Conservation (phyloP, 164 flowering plant genomes). For the Pachysandra terminalis region DNA sequence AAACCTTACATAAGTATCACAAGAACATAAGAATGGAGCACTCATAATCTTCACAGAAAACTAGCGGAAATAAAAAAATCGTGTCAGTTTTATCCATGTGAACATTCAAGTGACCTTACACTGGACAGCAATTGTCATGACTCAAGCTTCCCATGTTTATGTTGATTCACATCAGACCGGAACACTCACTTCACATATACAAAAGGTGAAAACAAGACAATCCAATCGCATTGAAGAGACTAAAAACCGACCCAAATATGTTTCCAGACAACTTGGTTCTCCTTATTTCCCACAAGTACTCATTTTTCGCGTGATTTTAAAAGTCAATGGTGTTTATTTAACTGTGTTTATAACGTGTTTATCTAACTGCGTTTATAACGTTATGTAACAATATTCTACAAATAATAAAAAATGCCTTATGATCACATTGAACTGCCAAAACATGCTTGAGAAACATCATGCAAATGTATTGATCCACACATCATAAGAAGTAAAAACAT, state of each 20-base stretch:
- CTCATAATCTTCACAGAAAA: neutral
- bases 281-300: too few species aligned
- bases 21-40: neutral
- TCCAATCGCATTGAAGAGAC: neutral
- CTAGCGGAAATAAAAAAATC: too few species aligned
- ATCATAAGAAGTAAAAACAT: too few species aligned
- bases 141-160: neutral
- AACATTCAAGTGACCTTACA: neutral
- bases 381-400: too few species aligned
- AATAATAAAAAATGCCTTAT: too few species aligned
- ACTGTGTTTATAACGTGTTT: too few species aligned
- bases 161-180: neutral
- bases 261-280: neutral
- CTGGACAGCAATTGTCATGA: neutral
- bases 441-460: neutral
- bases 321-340: too few species aligned
- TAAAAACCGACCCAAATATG: neutral
- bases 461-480: neutral
- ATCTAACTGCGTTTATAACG: too few species aligned
- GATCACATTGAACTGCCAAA: neutral
- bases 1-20: neutral
- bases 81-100: too few species aligned
- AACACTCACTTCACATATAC: neutral
- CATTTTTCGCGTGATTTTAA: too few species aligned
- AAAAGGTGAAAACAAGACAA: too few species aligned